Percentiles rank a stretch among this genome's conserved stretches.
Conservation (phyloP, 495 filamentous ascomycete genomes). For the Trichoderma asperelloides region DNA sequence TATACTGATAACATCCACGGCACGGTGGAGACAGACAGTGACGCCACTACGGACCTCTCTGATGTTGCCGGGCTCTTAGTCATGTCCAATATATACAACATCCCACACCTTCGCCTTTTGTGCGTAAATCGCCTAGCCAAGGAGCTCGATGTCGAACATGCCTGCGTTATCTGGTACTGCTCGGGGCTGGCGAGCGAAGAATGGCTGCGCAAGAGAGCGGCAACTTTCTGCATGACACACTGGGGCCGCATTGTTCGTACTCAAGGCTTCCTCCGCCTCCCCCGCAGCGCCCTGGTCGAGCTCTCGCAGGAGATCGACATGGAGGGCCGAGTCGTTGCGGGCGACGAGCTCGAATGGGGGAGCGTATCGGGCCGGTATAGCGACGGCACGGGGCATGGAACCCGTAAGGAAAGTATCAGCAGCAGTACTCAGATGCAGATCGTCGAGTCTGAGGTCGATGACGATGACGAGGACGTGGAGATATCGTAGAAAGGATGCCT, state of each 20-base stretch:
- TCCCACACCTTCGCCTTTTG: slow-evolving; percentile 81
- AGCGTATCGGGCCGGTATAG: slow-evolving; percentile 52
- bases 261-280: slow-evolving; percentile 71
- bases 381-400: slow-evolving; percentile 46
- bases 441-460: slow-evolving; percentile 57
- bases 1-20: slow-evolving; percentile 88
- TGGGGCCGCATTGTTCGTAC: slow-evolving; percentile 95
- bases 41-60: slow-evolving; percentile 52
- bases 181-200: slow-evolving; percentile 83
- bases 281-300: slow-evolving; percentile 68
- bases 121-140: slow-evolving; percentile 79
- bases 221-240: slow-evolving; percentile 77
- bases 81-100: slow-evolving; percentile 95
- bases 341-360: slow-evolving; percentile 73
- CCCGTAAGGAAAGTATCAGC: slow-evolving; percentile 44
- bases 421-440: slow-evolving; percentile 48
- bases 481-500: slow-evolving; percentile 10
- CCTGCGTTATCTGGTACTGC: slow-evolving; percentile 92
- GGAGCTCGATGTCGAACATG: slow-evolving; percentile 88
- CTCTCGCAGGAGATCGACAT: slow-evolving; percentile 88
- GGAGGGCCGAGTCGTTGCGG: slow-evolving; percentile 78
- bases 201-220: slow-evolving; percentile 81
- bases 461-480: slow-evolving; percentile 45
- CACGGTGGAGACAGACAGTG: slow-evolving; percentile 47
- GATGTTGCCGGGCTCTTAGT: slow-evolving; percentile 94